Evolutionary conservation across 495 filamentous ascomycete genomes (phyloP).

Genomic region (Hypoxylon fuscum): DNA sequence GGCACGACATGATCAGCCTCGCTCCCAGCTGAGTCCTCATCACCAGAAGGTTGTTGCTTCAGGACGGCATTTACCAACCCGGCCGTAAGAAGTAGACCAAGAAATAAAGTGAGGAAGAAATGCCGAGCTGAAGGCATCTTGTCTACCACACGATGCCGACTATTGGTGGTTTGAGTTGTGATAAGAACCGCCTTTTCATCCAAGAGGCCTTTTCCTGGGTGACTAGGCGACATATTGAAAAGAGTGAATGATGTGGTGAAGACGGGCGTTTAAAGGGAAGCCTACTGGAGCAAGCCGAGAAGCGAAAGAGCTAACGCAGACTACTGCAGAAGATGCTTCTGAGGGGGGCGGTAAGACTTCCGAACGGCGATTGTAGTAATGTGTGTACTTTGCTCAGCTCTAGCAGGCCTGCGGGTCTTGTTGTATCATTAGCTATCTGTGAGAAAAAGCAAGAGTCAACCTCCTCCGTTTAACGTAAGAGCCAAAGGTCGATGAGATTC

Average conservation of each 20-base stretch:
- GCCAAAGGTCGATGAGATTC: no score
- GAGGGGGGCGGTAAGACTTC: slow-evolving; percentile 30
- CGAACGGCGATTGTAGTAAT: slow-evolving; percentile 13
- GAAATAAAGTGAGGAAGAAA: slow-evolving; percentile 41
- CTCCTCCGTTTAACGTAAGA: no score
- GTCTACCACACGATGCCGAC: slow-evolving; percentile 22
- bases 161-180: slow-evolving; percentile 11
- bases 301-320: slow-evolving; percentile 34
- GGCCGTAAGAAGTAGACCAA: slow-evolving; percentile 43
- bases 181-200: slow-evolving; percentile 19
- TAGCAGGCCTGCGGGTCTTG: slow-evolving; percentile 8
- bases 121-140: slow-evolving; percentile 41
- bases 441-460: no score
- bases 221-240: slow-evolving; percentile 28
- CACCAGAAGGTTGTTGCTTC: slow-evolving; percentile 12
- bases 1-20: slow-evolving; percentile 21
- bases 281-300: slow-evolving; percentile 19
- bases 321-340: slow-evolving; percentile 35
- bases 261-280: slow-evolving; percentile 15
- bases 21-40: slow-evolving; percentile 13
- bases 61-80: slow-evolving; percentile 45
- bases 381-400: slow-evolving; percentile 16
- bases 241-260: slow-evolving; percentile 6
- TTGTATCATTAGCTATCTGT: slow-evolving; percentile 15
- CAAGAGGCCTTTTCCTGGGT: slow-evolving; percentile 6